Conservation (phyloP, 2,329 filamentous ascomycete species). For the Trichoderma sp. region DNA sequence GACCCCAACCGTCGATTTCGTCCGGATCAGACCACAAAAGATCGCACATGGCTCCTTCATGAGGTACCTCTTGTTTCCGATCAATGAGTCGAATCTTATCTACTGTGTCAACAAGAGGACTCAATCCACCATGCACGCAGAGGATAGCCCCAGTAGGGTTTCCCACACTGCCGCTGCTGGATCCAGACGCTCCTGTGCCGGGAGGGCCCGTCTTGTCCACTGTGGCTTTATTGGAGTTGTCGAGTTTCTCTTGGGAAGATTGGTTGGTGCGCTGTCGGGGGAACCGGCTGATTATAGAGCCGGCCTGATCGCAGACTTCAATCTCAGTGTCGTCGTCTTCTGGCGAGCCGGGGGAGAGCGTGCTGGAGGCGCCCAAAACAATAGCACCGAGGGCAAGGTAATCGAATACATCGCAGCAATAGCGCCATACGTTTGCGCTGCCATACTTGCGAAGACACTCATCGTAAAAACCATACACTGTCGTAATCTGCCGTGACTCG, state of each 20-base stretch:
- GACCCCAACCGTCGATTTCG: constrained; percentile 95
- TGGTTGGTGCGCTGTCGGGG: constrained; percentile 48
- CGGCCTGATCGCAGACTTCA: constrained; percentile 85
- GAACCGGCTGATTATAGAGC: constrained; percentile 75
- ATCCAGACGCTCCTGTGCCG: constrained; percentile 75
- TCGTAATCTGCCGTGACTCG: constrained; percentile 95
- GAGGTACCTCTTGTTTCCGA: constrained; percentile 95
- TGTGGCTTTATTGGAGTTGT: constrained; percentile 31
- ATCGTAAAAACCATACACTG: constrained; percentile 97
- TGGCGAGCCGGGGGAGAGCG: constrained; percentile 53
- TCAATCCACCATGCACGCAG: constrained; percentile 93
- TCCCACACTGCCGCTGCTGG: constrained; percentile 62
- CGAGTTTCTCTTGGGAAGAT: constrained; percentile 21
- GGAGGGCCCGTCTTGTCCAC: constrained; percentile 63
- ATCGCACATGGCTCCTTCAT: constrained; percentile 99
- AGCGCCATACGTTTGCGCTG: constrained; percentile 93
- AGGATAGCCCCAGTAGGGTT: constrained; percentile 81
- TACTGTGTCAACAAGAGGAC: constrained; percentile 86
- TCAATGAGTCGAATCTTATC: constrained; percentile 96
- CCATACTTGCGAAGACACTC: constrained; percentile 96
- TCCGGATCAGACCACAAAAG: constrained; percentile 97
- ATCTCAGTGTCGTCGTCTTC: constrained; percentile 80
- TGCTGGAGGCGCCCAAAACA: constrained; percentile 80
- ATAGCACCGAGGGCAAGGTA: constrained; percentile 90
- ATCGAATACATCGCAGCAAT: constrained; percentile 98